These are phyloP conservation scores for Nemania diffusa DNA, from an alignment of 2,329 filamentous ascomycete species.

Conservation along the genomic window DNA sequence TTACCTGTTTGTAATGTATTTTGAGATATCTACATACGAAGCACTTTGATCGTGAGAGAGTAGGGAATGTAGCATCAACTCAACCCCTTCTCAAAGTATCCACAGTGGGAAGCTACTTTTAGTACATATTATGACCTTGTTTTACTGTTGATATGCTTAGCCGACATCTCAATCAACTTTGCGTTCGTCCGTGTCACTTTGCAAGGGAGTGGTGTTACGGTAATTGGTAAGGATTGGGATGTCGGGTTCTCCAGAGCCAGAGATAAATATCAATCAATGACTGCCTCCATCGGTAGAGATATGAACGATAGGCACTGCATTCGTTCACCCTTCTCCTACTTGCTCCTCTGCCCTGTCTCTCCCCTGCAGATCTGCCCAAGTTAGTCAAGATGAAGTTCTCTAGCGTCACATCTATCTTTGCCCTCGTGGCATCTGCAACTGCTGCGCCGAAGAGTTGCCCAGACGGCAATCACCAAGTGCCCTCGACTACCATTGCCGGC, in stretches of 20 bases:
- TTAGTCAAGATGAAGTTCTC: slow-evolving; percentile 38
- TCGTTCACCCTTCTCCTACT: not conserved
- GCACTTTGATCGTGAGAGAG: not conserved
- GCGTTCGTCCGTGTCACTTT: too few species aligned
- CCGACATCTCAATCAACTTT: not conserved
- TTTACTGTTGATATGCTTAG: not conserved
- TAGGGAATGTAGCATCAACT: not conserved
- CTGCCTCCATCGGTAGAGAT: not conserved
- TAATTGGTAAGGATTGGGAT: not conserved
- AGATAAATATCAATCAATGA: not conserved
- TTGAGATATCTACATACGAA: not conserved
- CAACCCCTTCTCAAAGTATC: not conserved
- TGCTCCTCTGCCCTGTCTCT: not conserved
- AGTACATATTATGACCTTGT: not conserved
- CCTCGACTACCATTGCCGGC: slow-evolving; percentile 41
- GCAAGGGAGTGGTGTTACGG: not conserved
- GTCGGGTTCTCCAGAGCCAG: not conserved
- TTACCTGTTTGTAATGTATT: not conserved
- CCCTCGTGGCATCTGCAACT: slow-evolving; percentile 23
- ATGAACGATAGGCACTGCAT: not conserved
- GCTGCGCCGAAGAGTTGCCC: slow-evolving; percentile 27
- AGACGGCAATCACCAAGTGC: slow-evolving; percentile 38
- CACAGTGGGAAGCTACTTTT: slow-evolving; percentile 1
- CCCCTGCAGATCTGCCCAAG: not conserved
- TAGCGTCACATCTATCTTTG: slow-evolving; percentile 26